phyloP scores from a whole-genome alignment of 1,139 yeast genomes.

The Pichia sp. region DNA sequence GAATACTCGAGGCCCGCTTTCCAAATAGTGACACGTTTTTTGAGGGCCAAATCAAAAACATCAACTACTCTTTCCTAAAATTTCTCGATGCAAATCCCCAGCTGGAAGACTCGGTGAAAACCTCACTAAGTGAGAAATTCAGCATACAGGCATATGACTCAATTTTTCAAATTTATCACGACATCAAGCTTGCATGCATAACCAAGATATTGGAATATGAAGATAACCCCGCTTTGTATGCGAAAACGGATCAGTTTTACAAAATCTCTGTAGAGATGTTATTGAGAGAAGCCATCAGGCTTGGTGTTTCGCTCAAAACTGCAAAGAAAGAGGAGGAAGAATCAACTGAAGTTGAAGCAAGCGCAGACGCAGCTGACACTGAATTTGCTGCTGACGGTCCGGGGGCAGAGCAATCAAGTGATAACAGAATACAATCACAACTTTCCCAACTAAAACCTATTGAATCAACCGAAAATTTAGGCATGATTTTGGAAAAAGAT shows the following conservation, averaged over 20 bases:
- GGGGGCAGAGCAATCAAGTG: not conserved
- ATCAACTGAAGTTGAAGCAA: slow-evolving; percentile 5
- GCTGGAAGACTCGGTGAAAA: slow-evolving; percentile 29
- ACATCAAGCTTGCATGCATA: slow-evolving; percentile 62
- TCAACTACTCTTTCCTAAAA: slow-evolving; percentile 41
- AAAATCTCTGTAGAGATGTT: slow-evolving; percentile 67
- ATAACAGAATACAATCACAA: slow-evolving; percentile 12
- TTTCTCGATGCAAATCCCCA: slow-evolving; percentile 31
- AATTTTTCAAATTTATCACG: slow-evolving; percentile 64
- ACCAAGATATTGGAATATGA: slow-evolving; percentile 31
- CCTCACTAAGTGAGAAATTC: slow-evolving; percentile 35
- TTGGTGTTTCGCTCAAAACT: slow-evolving; percentile 33
- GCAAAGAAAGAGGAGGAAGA: not conserved
- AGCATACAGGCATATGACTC: slow-evolving; percentile 38
- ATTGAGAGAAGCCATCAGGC: slow-evolving; percentile 63
- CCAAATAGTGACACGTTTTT: slow-evolving; percentile 33
- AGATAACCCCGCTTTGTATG: slow-evolving; percentile 43
- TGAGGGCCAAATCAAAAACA: slow-evolving; percentile 42
- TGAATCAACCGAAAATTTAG: slow-evolving; percentile 27
- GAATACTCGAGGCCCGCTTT: slow-evolving; percentile 12
- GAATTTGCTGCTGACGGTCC: slow-evolving; percentile 6
- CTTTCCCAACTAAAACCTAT: slow-evolving; percentile 18
- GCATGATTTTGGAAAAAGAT: slow-evolving; percentile 44
- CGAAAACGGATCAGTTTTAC: slow-evolving; percentile 62
- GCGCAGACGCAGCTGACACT: slow-evolving; percentile 6